These are phyloP conservation scores for Leucosporidium yakuticum DNA, from an alignment of 768 basidiomycete genomes.

Conservation along the genomic window DNA sequence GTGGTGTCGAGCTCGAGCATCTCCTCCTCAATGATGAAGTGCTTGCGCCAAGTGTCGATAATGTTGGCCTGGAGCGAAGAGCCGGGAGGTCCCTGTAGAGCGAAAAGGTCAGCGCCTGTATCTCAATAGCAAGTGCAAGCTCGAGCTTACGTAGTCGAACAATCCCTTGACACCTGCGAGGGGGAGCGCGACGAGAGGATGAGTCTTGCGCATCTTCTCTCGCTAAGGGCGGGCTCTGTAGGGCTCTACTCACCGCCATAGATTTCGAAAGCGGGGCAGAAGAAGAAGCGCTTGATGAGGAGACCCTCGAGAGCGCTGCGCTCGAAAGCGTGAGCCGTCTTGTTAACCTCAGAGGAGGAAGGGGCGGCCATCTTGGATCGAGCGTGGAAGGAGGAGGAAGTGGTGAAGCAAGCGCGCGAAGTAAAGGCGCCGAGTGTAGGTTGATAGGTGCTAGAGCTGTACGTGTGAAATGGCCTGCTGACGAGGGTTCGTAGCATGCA, in stretches of 20 bases:
- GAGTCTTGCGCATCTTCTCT: not conserved
- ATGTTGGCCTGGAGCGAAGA: slow-evolving; percentile 95
- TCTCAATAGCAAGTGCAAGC: not conserved
- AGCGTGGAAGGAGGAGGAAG: too few species aligned
- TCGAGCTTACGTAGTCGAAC: slow-evolving; percentile 65
- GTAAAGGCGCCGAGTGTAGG: too few species aligned
- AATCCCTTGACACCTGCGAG: slow-evolving; percentile 82
- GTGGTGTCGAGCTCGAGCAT: slow-evolving; percentile 99
- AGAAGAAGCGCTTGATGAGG: slow-evolving; percentile 89
- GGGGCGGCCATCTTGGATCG: not conserved
- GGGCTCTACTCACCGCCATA: slow-evolving; percentile 71
- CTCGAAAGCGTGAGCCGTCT: slow-evolving; percentile 58
- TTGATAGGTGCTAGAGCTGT: too few species aligned
- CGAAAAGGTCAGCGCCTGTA: not conserved
- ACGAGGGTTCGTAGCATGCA: too few species aligned
- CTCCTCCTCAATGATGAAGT: slow-evolving; percentile 96
- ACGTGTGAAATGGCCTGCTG: too few species aligned
- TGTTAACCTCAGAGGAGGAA: slow-evolving; percentile 23
- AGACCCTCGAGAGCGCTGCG: slow-evolving; percentile 76
- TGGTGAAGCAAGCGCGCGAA: too few species aligned
- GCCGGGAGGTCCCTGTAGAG: slow-evolving; percentile 70
- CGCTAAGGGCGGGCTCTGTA: not conserved
- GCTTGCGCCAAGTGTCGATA: slow-evolving; percentile 89
- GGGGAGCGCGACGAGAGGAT: not conserved
- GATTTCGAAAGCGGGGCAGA: slow-evolving; percentile 96